These are phyloP conservation scores for Brasenia schreberi DNA, from an alignment of 164 flowering plant genomes.

Conservation along the genomic window DNA sequence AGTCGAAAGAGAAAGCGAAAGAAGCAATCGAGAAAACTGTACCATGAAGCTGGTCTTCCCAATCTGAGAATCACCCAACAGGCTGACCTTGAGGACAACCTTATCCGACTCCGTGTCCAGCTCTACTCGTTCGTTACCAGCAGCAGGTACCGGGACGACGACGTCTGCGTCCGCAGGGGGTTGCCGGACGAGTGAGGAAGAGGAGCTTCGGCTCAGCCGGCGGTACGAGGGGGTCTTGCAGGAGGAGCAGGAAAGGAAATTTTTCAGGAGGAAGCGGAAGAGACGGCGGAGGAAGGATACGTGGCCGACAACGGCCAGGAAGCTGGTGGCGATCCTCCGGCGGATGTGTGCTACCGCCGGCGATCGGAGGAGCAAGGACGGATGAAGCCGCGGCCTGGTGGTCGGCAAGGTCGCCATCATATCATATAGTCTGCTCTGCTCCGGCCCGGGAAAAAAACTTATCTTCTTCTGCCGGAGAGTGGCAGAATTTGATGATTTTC, in stretches of 20 bases:
- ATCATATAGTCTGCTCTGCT: too few relatives aligned
- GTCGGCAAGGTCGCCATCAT: not conserved
- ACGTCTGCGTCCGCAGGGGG: not conserved
- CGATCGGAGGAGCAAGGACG: not conserved
- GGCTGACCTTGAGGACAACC: constrained; percentile 67
- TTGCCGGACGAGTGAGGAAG: constrained; percentile 10
- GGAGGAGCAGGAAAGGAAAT: constrained; percentile 41
- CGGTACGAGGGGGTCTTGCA: constrained; percentile 33
- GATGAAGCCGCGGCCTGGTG: not conserved
- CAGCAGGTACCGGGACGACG: not conserved
- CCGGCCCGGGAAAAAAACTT: too few relatives aligned
- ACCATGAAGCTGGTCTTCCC: constrained; percentile 94
- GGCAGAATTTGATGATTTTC: too few relatives aligned
- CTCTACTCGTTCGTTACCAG: constrained; percentile 10
- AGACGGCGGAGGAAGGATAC: constrained; percentile 30
- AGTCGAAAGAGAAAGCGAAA: not conserved
- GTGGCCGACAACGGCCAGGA: constrained; percentile 18
- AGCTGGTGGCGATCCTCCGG: not conserved
- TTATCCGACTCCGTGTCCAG: constrained; percentile 53
- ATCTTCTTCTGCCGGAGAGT: too few relatives aligned
- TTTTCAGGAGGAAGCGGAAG: constrained; percentile 46
- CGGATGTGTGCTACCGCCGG: not conserved
- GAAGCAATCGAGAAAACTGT: not conserved
- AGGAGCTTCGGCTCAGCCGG: constrained; percentile 16
- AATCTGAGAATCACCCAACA: constrained; percentile 86